Conservation (phyloP, 768 basidiomycete species). For the Mycena crocata region DNA sequence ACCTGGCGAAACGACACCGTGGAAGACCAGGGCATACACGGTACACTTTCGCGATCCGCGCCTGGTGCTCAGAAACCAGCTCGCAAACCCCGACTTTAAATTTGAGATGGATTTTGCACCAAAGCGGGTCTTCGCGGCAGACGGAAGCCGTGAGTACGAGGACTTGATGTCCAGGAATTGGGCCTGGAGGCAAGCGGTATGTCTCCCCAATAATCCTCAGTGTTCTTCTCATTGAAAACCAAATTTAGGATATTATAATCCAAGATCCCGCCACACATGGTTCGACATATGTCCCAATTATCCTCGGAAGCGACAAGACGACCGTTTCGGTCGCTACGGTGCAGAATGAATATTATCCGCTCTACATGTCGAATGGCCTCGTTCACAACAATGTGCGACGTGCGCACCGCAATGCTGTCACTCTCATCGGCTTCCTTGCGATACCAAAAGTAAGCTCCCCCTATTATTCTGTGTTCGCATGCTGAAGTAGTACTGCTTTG, state of each 20-base stretch:
- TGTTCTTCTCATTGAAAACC: not conserved
- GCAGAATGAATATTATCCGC: conserved; percentile 49
- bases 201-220: not conserved
- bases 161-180: conserved; percentile 39
- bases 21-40: conserved; percentile 33
- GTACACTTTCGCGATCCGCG: conserved; percentile 41
- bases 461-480: conserved; percentile 15
- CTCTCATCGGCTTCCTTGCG: too few relatives aligned
- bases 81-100: conserved; percentile 41
- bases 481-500: too few relatives aligned
- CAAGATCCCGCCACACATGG: conserved; percentile 42
- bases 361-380: conserved; percentile 48
- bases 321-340: conserved; percentile 51
- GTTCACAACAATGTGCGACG: conserved; percentile 45
- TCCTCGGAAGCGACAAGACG: conserved; percentile 54
- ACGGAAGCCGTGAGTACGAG: conserved; percentile 25
- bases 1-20: not conserved
- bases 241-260: not conserved
- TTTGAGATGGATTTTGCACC: conserved; percentile 40
- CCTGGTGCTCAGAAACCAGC: conserved; percentile 27
- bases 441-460: conserved; percentile 44
- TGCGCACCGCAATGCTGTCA: conserved; percentile 47
- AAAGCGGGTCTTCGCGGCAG: conserved; percentile 27
- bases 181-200: conserved; percentile 38
- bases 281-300: conserved; percentile 45